A percentile compares a stretch with the other conserved stretches of the same genome.
Conservation (phyloP, 2,329 filamentous ascomycete species). For the Westerdykella aurantiaca region DNA sequence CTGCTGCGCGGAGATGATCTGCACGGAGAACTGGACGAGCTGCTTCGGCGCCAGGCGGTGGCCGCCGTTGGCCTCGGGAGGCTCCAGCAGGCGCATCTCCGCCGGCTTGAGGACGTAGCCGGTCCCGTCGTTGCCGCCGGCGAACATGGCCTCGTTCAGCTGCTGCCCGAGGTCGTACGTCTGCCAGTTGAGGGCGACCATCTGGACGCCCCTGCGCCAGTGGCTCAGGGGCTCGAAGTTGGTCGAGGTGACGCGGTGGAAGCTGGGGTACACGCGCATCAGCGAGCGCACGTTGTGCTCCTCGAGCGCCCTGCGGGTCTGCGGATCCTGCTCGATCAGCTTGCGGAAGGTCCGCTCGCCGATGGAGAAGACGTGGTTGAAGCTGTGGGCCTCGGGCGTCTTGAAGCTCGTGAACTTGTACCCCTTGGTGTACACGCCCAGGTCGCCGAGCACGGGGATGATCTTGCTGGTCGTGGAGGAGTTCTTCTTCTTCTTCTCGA, state of each 20-base stretch:
- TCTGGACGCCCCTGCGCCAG: slow-evolving; percentile 94
- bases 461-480: slow-evolving; percentile 74
- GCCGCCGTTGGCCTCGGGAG: slow-evolving; percentile 39
- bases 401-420: slow-evolving; percentile 83
- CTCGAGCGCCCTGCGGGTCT: slow-evolving; percentile 71
- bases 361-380: slow-evolving; percentile 94
- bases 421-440: slow-evolving; percentile 72
- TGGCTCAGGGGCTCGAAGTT: slow-evolving; percentile 94
- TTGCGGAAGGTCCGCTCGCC: slow-evolving; percentile 83
- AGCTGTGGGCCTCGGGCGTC: slow-evolving; percentile 70
- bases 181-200: slow-evolving; percentile 98
- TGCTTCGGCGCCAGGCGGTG: slow-evolving; percentile 68
- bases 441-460: slow-evolving; percentile 70
- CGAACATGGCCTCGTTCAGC: slow-evolving; percentile 96
- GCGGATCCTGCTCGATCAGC: slow-evolving; percentile 67
- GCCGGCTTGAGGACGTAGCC: slow-evolving; percentile 93
- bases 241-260: slow-evolving; percentile 72
- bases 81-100: slow-evolving; percentile 57
- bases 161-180: slow-evolving; percentile 95
- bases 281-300: slow-evolving; percentile 81
- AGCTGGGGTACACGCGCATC: slow-evolving; percentile 90
- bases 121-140: slow-evolving; percentile 74
- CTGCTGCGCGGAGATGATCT: slow-evolving; percentile 90
- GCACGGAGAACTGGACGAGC: slow-evolving; percentile 75
- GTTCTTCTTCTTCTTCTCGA: slow-evolving; percentile 52